Conservation (phyloP, 179 eudicot genomes). For the Silene vulgaris region DNA sequence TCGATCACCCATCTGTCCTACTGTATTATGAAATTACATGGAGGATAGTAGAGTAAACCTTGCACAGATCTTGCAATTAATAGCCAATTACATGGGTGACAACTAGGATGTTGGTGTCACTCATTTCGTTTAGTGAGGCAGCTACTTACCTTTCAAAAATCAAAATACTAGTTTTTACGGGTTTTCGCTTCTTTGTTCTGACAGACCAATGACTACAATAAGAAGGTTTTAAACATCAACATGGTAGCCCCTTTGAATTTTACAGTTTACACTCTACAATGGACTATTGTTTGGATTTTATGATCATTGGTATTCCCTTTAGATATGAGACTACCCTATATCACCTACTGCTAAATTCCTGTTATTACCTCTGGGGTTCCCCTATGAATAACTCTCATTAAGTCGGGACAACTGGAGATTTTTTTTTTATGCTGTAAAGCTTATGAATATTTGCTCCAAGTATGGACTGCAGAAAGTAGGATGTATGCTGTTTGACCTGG, state of each 20-base stretch:
- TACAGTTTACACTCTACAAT: background rate
- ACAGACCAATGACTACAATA: background rate
- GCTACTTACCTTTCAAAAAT: slow-evolving; percentile 4
- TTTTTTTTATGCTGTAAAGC: background rate
- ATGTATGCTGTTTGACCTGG: background rate
- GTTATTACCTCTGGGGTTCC: background rate
- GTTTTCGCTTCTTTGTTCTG: background rate
- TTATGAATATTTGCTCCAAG: background rate
- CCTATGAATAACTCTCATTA: background rate
- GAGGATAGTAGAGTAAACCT: background rate
- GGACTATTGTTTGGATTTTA: background rate
- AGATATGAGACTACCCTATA: background rate
- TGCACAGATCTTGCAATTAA: background rate
- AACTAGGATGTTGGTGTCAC: background rate
- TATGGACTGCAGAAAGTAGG: slow-evolving; percentile 4
- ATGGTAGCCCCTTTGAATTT: background rate
- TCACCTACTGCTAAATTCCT: too few species aligned
- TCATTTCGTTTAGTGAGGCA: background rate
- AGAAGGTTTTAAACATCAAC: background rate
- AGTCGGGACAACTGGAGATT: background rate
- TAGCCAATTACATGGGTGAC: background rate
- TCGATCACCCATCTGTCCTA: background rate
- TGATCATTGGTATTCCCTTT: background rate
- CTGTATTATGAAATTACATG: slow-evolving; percentile 1
- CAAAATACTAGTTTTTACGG: background rate